phyloP scores from a whole-genome alignment of 2,329 filamentous ascomycete genomes.

The Geosmithia putterillii region DNA sequence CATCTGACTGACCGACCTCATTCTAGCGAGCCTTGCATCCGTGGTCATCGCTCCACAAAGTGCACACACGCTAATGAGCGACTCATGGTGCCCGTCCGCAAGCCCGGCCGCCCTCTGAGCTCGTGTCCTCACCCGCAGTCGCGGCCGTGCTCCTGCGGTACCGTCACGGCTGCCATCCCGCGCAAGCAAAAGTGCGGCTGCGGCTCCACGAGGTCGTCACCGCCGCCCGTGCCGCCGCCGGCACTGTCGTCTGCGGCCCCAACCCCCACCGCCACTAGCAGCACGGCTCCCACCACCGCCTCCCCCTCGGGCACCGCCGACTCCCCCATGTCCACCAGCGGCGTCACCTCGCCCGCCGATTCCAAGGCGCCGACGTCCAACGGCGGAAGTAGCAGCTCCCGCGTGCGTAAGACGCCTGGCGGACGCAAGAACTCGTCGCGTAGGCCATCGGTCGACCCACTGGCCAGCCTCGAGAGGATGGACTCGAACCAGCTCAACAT shows the following conservation, averaged over 20 bases:
- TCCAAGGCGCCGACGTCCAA: conserved; percentile 10
- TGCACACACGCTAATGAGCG: conserved; percentile 57
- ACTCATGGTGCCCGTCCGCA: conserved; percentile 57
- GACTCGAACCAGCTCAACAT: conserved; percentile 40
- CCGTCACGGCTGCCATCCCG: conserved; percentile 53
- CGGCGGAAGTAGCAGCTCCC: conserved; percentile 21
- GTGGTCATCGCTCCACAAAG: conserved; percentile 64
- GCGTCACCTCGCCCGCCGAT: conserved; percentile 4
- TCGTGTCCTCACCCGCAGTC: conserved; percentile 55
- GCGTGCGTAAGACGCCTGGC: conserved; percentile 31
- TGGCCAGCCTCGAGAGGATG: conserved; percentile 37
- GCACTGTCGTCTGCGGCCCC: not conserved
- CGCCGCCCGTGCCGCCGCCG: no score
- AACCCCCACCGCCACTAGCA: not conserved
- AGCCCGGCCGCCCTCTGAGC: conserved; percentile 59
- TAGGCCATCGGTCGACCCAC: conserved; percentile 37
- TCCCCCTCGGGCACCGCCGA: conserved; percentile 5
- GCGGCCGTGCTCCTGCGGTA: conserved; percentile 47
- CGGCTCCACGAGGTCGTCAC: conserved; percentile 13
- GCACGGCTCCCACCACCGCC: not conserved
- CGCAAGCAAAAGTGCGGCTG: conserved; percentile 45
- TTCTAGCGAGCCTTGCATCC: conserved; percentile 58
- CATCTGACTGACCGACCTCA: not conserved
- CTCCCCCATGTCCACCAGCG: conserved; percentile 6
- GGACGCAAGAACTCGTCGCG: conserved; percentile 20